phyloP scores from a whole-genome alignment of 2,329 filamentous ascomycete species.

The Penicillium sp. region DNA sequence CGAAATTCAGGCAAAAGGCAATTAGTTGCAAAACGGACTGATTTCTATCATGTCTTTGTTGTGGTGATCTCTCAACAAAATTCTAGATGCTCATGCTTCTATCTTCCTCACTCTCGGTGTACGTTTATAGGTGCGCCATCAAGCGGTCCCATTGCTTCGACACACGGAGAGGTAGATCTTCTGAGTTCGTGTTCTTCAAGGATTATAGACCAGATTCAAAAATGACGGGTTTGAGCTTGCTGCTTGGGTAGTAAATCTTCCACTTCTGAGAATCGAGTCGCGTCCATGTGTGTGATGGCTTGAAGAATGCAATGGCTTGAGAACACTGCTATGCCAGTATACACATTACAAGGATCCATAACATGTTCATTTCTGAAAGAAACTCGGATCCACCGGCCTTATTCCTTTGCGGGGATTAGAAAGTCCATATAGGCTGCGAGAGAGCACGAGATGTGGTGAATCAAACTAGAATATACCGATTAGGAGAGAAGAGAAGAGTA shows the following conservation, averaged over 20 bases:
- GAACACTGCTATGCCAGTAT: no score
- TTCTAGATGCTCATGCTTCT: background rate
- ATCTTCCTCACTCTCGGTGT: background rate
- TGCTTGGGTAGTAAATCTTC: no score
- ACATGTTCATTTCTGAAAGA: no score
- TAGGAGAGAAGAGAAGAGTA: no score
- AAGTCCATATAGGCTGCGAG: no score
- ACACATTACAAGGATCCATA: no score
- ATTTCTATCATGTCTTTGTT: background rate
- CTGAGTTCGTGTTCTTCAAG: background rate
- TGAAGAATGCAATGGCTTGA: background rate
- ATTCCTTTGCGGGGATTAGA: no score
- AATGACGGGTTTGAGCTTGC: background rate
- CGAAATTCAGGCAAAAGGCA: background rate
- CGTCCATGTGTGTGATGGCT: background rate
- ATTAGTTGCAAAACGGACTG: background rate
- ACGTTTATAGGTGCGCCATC: background rate
- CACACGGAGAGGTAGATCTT: background rate
- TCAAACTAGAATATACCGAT: no score
- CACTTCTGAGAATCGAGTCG: background rate
- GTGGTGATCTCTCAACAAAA: background rate
- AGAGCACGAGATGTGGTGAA: no score
- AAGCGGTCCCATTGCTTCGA: background rate
- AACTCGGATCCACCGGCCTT: no score
- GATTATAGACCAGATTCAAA: background rate